These are phyloP conservation scores for Solanum arcanum DNA, from an alignment of 257 asterid species.

Conservation along the genomic window DNA sequence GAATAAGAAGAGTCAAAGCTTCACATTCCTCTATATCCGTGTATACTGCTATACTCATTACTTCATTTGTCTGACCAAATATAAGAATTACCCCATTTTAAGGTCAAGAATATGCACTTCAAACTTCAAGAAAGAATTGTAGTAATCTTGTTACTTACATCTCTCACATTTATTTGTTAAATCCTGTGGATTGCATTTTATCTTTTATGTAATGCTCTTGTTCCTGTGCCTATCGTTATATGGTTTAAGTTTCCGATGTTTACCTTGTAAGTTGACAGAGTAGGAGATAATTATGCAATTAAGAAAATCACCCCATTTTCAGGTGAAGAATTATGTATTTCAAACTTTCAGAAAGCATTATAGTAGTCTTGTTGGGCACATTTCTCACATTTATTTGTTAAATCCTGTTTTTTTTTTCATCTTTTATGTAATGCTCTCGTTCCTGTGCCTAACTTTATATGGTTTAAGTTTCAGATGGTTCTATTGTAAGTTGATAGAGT, in stretches of 20 bases:
- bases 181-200: neutral
- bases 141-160: neutral
- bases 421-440: neutral
- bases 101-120: neutral
- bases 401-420: neutral
- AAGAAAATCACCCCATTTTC: neutral
- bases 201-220: neutral
- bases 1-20: neutral
- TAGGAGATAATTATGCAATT: neutral
- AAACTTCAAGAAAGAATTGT: neutral
- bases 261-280: neutral
- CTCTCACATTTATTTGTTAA: neutral
- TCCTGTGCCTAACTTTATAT: neutral
- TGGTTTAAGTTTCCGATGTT: neutral
- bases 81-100: neutral
- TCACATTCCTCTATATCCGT: neutral
- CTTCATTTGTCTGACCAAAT: neutral
- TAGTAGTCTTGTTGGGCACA: neutral
- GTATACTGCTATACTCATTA: neutral
- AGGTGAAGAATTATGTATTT: neutral
- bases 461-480: neutral
- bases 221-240: neutral
- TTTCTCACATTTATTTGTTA: neutral
- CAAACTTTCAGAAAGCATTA: neutral
- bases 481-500: neutral